phyloP scores from a whole-genome alignment of 2,329 filamentous ascomycete genomes.

The Alternaria novae-zelandiae region DNA sequence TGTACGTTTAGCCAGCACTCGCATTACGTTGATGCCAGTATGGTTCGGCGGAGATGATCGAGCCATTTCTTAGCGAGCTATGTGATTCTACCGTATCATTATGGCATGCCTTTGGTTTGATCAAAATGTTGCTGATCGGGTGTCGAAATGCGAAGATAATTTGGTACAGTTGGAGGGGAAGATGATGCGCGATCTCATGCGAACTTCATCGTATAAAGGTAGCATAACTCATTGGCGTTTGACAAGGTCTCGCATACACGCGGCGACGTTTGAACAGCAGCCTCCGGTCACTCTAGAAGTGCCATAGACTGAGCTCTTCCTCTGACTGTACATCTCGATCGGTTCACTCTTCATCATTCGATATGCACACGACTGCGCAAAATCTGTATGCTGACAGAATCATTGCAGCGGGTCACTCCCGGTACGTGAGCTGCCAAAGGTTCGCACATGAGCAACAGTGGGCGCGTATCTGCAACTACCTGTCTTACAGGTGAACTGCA shows the following conservation, averaged over 20 bases:
- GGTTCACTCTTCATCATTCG: neutral
- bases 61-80: neutral
- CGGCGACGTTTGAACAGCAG: neutral
- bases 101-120: rapidly evolving
- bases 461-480: neutral
- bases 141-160: neutral
- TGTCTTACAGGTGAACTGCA: neutral
- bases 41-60: neutral
- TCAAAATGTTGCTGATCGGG: neutral
- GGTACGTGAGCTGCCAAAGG: neutral
- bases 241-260: too few species aligned
- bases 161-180: neutral
- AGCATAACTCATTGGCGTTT: neutral
- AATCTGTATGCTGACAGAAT: rapidly evolving
- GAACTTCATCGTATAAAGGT: neutral
- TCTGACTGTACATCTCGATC: neutral
- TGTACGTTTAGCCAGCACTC: neutral
- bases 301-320: neutral
- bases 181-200: neutral
- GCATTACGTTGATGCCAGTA: neutral
- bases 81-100: neutral
- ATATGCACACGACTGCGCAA: neutral
- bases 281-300: neutral
- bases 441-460: neutral
- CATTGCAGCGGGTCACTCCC: neutral